These are phyloP conservation scores for Toxoplasma gondii DNA, from an alignment of 169 alveolate species.

Conservation along the genomic window DNA sequence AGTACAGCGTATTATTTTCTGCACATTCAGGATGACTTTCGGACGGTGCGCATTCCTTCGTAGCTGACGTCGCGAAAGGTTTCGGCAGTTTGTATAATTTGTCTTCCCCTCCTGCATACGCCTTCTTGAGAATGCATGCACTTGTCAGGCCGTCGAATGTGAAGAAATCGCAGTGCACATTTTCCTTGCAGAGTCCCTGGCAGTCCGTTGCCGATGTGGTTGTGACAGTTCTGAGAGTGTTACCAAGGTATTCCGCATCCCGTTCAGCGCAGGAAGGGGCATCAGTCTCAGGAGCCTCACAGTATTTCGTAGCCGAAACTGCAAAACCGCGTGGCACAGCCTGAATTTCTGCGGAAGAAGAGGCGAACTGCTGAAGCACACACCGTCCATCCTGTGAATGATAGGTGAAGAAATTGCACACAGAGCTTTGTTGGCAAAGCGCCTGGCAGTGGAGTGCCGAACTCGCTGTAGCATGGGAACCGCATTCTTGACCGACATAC, in stretches of 20 bases:
- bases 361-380: background rate
- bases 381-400: background rate
- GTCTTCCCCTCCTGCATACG: background rate
- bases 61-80: conserved; percentile 29
- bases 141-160: background rate
- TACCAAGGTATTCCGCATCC: conserved; percentile 33
- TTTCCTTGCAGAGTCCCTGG: conserved; percentile 14
- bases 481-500: background rate
- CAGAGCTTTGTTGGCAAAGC: background rate
- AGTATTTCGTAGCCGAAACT: background rate
- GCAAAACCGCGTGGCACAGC: background rate
- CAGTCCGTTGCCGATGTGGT: conserved; percentile 36
- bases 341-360: background rate
- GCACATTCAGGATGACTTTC: conserved; percentile 14
- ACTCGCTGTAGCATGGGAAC: background rate
- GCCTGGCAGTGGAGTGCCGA: conserved; percentile 29
- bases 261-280: conserved; percentile 28
- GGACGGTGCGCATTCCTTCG: background rate
- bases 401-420: background rate
- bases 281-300: background rate
- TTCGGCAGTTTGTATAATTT: background rate
- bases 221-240: background rate
- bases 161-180: conserved; percentile 8
- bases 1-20: background rate
- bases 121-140: conserved; percentile 28